A percentile compares a stretch with the other conserved stretches of the same genome.
Evolutionary conservation across 352 stramenopile genomes (phyloP).

Genomic region (Phytophthora hibernalis): DNA sequence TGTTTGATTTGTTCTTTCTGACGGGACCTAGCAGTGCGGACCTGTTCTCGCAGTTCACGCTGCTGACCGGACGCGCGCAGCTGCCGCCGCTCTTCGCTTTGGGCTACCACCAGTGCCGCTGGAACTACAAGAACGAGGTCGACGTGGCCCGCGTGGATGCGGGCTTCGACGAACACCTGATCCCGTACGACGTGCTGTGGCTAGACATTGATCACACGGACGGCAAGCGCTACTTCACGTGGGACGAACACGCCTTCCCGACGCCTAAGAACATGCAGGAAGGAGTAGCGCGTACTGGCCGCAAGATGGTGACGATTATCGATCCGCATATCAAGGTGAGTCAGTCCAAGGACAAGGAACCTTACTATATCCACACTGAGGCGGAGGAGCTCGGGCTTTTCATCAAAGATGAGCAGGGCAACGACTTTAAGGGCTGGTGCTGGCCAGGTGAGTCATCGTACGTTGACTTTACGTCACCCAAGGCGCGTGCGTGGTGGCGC

Average conservation of each 20-base stretch:
- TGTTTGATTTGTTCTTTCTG: constrained; percentile 98
- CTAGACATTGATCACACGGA: constrained; percentile 99
- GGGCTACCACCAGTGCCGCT: constrained; percentile 99
- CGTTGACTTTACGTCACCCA: constrained; percentile 96
- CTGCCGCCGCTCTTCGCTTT: constrained; percentile 97
- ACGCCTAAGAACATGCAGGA: constrained; percentile 96
- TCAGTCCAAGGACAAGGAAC: constrained; percentile 75
- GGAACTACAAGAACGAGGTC: constrained; percentile 99
- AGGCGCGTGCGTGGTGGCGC: constrained; percentile 97
- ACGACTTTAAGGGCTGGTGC: constrained; percentile 99
- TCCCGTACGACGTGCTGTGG: constrained; percentile 99
- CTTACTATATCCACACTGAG: constrained; percentile 93
- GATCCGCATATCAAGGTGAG: constrained; percentile 99
- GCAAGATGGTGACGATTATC: constrained; percentile 99
- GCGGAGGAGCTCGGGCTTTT: constrained; percentile 92
- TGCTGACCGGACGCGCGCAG: constrained; percentile 92
- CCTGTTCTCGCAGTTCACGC: constrained; percentile 94
- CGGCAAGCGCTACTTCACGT: constrained; percentile 98
- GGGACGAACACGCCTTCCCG: constrained; percentile 97
- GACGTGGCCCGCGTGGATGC: constrained; percentile 92
- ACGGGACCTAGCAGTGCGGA: constrained; percentile 84
- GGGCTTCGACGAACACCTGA: constrained; percentile 97
- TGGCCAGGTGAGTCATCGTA: constrained; percentile 99
- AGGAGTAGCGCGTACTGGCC: constrained; percentile 87
- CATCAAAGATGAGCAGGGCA: constrained; percentile 96